Evolutionary conservation across 2,329 filamentous ascomycete genomes (phyloP), one percentile per base, ranked within the genome.

Genomic region (Cyphellophora attinorum): DNA sequence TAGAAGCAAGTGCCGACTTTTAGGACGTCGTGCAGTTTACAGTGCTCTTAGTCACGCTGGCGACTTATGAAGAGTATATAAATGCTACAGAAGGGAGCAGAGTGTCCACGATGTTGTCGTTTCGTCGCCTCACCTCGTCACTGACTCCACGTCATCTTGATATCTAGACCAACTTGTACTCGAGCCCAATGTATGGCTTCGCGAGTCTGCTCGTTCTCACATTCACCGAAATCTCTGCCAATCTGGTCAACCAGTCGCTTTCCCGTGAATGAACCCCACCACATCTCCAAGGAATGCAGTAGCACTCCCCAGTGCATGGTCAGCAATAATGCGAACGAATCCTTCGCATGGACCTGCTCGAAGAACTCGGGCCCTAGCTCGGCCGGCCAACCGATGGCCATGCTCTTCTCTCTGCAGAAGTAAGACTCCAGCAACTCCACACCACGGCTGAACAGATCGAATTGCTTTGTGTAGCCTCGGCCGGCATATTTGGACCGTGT

Each of bases 241-340:
- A 25, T 25, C n/a, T 25, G 21, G n/a, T 25, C 21, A n/a, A 25
- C 21, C 21, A 25, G n/a, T 25, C 21, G 8, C 21, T 25, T 25
- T 8, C 21, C 21, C 8, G 21, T 25, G 21, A 25, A 25, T 8
- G 8, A 8, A 8, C 8, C n/a, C 21, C 21, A 25, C 21, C 21
- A 25, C 8, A 8, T 25, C 21, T 25, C n/a, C 21, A 25, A 25
- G 21, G 8, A 8, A 25, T 25, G 21, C 21, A 59, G 43, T 4
- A 59, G 27, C 8, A 55, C 54, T 1, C 52, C 56, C 56, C 56
- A 59, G 30, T 59, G 51, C 50, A 56, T 51, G 8, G 58, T 48
- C 15, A 57, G 51, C 25, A 59, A 33, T 6, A 59, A 35, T 2
- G 56, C 44, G 15, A 58, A 38, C 2, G 53, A 50, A 27, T 54